These are phyloP conservation scores for Coniochaeta prunicola DNA, from an alignment of 2,329 filamentous ascomycete genomes.

Conservation along the genomic window DNA sequence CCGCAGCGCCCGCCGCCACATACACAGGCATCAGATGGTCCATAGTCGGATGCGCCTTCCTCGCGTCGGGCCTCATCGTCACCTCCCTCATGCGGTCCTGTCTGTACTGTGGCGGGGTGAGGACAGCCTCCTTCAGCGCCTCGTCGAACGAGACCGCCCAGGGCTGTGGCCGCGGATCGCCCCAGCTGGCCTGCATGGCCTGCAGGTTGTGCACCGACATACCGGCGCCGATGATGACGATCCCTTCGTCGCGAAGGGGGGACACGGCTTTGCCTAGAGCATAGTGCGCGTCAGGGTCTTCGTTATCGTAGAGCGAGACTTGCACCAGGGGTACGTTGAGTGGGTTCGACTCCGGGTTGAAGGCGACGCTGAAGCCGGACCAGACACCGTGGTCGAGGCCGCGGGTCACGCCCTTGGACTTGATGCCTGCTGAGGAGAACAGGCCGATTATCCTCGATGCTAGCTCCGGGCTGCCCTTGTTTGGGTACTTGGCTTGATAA, in stretches of 20 bases:
- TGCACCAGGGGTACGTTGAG: constrained; percentile 64
- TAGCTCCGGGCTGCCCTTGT: constrained; percentile 52
- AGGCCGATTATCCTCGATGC: constrained; percentile 50
- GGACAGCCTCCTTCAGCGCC: constrained; percentile 58
- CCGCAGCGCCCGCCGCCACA: constrained; percentile 37
- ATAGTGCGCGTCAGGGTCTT: constrained; percentile 60
- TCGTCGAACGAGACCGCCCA: constrained; percentile 60
- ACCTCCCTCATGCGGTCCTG: constrained; percentile 31
- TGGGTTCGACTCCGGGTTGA: constrained; percentile 54
- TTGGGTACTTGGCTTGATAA: constrained; percentile 61
- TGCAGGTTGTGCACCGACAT: constrained; percentile 70
- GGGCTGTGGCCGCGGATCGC: constrained; percentile 38
- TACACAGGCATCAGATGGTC: constrained; percentile 43
- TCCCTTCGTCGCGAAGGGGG: constrained; percentile 57
- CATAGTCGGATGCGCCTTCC: constrained; percentile 39
- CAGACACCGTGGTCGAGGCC: constrained; percentile 73
- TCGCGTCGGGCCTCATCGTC: constrained; percentile 34
- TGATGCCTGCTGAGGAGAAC: constrained; percentile 50
- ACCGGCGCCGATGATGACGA: constrained; percentile 63
- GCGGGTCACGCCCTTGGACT: constrained; percentile 49
- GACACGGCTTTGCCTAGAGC: constrained; percentile 59
- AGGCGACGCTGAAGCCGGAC: constrained; percentile 59
- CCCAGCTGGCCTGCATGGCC: constrained; percentile 40
- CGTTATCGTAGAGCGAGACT: constrained; percentile 59
- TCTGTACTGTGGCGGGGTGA: constrained; percentile 27